Percentiles rank a stretch among this genome's conserved stretches.
These are phyloP conservation scores for Lichtheimia corymbifera DNA, from an alignment of 371 early-diverging fungal species.

Conservation along the genomic window DNA sequence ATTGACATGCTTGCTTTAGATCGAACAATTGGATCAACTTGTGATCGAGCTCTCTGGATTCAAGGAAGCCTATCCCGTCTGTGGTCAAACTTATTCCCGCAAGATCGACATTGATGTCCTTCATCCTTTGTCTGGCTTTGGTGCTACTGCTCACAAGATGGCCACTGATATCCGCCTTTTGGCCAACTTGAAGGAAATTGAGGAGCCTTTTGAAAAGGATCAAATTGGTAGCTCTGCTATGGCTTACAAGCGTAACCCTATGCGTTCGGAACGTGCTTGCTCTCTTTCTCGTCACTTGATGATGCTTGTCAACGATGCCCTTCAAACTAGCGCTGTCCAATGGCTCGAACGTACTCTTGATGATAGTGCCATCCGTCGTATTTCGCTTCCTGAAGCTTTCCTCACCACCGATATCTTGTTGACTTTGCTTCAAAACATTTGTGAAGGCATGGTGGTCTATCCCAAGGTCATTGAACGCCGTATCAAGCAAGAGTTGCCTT, in stretches of 20 bases:
- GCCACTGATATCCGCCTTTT: conserved; percentile 96
- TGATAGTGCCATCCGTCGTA: conserved; percentile 95
- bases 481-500: conserved; percentile 94
- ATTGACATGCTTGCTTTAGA: conserved; percentile 16
- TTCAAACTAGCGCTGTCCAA: conserved; percentile 90
- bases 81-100: conserved; percentile 97
- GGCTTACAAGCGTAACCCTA: conserved; percentile 99
- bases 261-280: conserved; percentile 97
- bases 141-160: conserved; percentile 95
- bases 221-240: conserved; percentile 98
- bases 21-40: conserved; percentile 86
- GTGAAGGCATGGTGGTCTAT: conserved; percentile 95
- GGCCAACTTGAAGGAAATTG: conserved; percentile 96
- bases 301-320: conserved; percentile 86
- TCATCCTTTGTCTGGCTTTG: conserved; percentile 86
- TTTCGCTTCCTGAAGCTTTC: conserved; percentile 96
- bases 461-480: conserved; percentile 92
- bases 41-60: conserved; percentile 93
- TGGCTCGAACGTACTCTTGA: conserved; percentile 98
- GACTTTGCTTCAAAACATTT: conserved; percentile 93
- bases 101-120: conserved; percentile 96
- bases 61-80: conserved; percentile 83
- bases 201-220: conserved; percentile 98
- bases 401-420: conserved; percentile 95
- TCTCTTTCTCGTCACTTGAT: conserved; percentile 95